phyloP scores from a whole-genome alignment of 2,329 filamentous ascomycete species.

The Lasiodiplodia hormozganensis region DNA sequence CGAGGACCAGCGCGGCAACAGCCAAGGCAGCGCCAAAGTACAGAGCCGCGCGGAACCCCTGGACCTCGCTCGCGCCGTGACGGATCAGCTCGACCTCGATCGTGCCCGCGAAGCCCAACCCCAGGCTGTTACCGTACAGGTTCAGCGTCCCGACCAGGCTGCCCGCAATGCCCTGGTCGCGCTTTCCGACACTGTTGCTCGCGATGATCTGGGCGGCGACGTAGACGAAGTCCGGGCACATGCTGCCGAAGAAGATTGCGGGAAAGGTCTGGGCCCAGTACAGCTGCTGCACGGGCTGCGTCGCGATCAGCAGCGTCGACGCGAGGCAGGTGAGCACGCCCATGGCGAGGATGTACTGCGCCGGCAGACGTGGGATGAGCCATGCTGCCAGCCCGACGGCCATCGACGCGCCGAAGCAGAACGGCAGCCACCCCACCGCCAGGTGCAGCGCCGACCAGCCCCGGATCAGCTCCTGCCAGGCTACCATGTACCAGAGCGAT shows the following conservation, averaged over 20 bases:
- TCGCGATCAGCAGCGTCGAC: constrained; percentile 30
- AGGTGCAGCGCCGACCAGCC: constrained; percentile 51
- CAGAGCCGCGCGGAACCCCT: constrained; percentile 43
- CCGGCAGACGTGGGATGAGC: constrained; percentile 30
- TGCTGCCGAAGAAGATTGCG: constrained; percentile 40
- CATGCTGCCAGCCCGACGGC: constrained; percentile 36
- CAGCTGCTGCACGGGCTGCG: constrained; percentile 29
- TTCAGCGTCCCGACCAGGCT: constrained; percentile 57
- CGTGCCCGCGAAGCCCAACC: constrained; percentile 54
- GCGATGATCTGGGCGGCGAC: constrained; percentile 60
- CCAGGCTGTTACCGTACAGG: constrained; percentile 52
- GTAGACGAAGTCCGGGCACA: constrained; percentile 60
- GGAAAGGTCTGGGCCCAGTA: constrained; percentile 32
- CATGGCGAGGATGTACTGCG: constrained; percentile 31
- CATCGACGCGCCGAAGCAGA: constrained; percentile 47
- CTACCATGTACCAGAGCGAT: constrained; percentile 57
- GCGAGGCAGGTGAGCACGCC: constrained; percentile 30
- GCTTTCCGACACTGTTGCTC: constrained; percentile 57
- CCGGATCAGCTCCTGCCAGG: constrained; percentile 55
- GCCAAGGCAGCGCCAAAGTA: constrained; percentile 44
- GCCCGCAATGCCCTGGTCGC: constrained; percentile 60
- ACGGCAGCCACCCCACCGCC: constrained; percentile 46
- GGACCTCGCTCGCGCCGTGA: constrained; percentile 32
- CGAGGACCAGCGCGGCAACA: constrained; percentile 39
- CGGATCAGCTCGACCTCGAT: constrained; percentile 41